Conservation (phyloP, 108 stramenopile species). For the Discostella stelligeroides region DNA sequence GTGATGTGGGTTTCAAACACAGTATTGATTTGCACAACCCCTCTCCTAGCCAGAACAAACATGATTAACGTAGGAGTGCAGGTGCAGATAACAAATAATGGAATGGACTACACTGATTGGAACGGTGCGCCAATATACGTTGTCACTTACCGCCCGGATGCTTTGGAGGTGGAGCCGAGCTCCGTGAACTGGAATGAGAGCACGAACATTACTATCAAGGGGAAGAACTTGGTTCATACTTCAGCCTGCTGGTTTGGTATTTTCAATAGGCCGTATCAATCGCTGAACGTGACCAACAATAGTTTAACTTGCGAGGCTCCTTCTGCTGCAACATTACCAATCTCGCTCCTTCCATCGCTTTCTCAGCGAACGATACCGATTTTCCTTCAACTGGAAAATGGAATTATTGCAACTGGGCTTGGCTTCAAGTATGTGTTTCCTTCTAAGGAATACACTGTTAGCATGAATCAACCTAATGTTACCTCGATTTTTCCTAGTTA, state of each 20-base stretch:
- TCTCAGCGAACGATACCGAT: conserved; percentile 11
- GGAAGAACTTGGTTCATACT: conserved; percentile 21
- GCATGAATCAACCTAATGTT: conserved; percentile 20
- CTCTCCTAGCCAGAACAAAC: neutral
- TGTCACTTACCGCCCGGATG: conserved; percentile 39
- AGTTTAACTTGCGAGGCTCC: conserved; percentile 30
- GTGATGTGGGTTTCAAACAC: conserved; percentile 25
- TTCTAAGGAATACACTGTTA: neutral
- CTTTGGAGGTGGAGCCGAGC: conserved; percentile 16
- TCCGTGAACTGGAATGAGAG: conserved; percentile 21
- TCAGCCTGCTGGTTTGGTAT: conserved; percentile 31
- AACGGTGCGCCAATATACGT: conserved; percentile 10
- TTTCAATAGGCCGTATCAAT: conserved; percentile 14
- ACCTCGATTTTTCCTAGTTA: conserved; percentile 10
- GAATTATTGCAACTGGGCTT: conserved; percentile 31
- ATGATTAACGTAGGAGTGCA: conserved; percentile 3
- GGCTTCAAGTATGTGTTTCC: conserved; percentile 19
- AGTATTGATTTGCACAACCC: conserved; percentile 30
- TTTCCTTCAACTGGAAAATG: conserved; percentile 33
- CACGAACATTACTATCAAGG: conserved; percentile 29
- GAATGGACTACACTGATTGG: conserved; percentile 39
- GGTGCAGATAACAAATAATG: conserved; percentile 48
- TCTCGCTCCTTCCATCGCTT: neutral
- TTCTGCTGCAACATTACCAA: neutral
- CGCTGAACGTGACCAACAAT: conserved; percentile 21